Evolutionary conservation across 352 stramenopile species (phyloP).

Genomic region (Globisporangium cystogenes): DNA sequence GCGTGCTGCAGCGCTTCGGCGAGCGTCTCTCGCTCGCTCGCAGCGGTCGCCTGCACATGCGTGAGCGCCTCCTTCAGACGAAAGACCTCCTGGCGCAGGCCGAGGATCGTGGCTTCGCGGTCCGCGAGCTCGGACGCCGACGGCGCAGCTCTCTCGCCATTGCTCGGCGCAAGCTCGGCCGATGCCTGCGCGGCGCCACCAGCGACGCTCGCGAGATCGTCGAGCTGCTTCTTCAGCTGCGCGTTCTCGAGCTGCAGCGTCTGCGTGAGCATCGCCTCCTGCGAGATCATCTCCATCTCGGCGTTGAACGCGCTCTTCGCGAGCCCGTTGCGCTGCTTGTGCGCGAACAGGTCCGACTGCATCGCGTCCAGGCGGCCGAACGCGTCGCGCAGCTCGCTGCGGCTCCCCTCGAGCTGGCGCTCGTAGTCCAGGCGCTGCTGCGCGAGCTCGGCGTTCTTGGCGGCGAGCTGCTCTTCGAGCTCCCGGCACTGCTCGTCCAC

Average conservation of each 20-base stretch:
- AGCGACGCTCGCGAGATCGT: constrained; percentile 46
- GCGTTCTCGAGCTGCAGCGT: constrained; percentile 78
- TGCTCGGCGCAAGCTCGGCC: not conserved
- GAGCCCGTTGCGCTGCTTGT: constrained; percentile 70
- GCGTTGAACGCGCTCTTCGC: constrained; percentile 57
- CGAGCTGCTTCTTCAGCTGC: constrained; percentile 83
- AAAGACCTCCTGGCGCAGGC: constrained; percentile 53
- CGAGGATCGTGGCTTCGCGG: constrained; percentile 43
- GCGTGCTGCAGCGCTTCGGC: constrained; percentile 27
- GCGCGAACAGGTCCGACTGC: constrained; percentile 89
- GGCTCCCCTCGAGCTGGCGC: constrained; percentile 51
- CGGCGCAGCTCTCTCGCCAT: not conserved
- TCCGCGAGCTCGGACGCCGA: constrained; percentile 31
- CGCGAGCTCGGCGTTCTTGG: constrained; percentile 69
- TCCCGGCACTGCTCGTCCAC: constrained; percentile 57
- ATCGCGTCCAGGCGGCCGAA: constrained; percentile 83
- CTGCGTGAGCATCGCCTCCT: constrained; percentile 76
- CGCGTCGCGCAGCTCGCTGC: constrained; percentile 53
- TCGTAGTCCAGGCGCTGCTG: constrained; percentile 79
- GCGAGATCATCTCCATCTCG: constrained; percentile 87
- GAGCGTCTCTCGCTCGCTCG: constrained; percentile 23
- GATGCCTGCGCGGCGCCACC: not conserved
- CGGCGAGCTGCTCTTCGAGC: constrained; percentile 53
- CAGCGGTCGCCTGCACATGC: constrained; percentile 17
- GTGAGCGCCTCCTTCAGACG: constrained; percentile 43